Evolutionary conservation across 2,329 filamentous ascomycete genomes (phyloP), one percentile per base, ranked within the genome.

Genomic region (Colletotrichum theobromicola): DNA sequence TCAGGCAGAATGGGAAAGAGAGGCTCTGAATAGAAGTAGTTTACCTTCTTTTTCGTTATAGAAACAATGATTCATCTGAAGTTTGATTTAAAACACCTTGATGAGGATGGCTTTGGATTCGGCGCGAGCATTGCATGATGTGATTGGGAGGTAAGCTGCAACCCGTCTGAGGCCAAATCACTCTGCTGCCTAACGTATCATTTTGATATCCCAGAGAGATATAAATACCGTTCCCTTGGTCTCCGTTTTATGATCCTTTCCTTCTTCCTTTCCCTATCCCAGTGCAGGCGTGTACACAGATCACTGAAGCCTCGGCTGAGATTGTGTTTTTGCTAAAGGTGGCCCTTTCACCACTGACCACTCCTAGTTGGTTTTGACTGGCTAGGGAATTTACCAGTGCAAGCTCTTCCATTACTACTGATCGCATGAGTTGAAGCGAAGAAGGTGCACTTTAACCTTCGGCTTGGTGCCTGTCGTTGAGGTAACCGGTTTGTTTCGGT

Each of bases 321-420:
- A 91, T 90, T 90, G 90, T 90, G 89, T 94, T 94, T 94, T 94
- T 95, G 93, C 93, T 95, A 94, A 92, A 94, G 94, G 93, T 94
- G 94, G 94, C 94, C 92, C 94, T 94, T 88, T 88, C 88, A 88
- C 90, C 93, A 21, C 32, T 30, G 93, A 94, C 93, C 88, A 88
- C 93, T 95, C 88, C 88, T 89, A 86, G 80, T 89, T 90, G 91
- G 92, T 89, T 90, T 88, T 87, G 87, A 89, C 88, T 89, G 90
- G 90, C 86, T 87, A 89, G 89, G 93, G 93, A 95, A 95, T 95
- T 93, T 95, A 32, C 18, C 57, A 60, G 28, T 21, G 21, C 7
- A 15, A 7, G 28, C 13, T n/a, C 3, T 61, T 61, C 24, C 57
- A 61, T 24, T 61, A 18, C 12, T 35, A n/a, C n/a, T 35, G 30